Evolutionary conservation across 2,329 filamentous ascomycete species (phyloP).

Genomic region (Phyllosticta paracitricarpa): DNA sequence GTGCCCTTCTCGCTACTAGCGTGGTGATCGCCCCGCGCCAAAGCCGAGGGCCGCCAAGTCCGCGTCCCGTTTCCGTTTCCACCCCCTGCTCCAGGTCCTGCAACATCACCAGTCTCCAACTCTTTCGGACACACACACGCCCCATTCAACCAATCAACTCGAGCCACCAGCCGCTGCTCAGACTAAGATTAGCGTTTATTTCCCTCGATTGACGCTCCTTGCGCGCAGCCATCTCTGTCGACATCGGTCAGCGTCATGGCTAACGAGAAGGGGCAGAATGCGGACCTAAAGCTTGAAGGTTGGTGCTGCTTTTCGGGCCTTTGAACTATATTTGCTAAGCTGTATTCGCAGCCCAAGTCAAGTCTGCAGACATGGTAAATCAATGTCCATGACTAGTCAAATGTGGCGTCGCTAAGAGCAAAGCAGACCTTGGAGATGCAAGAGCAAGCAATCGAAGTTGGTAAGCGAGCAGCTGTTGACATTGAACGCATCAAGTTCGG

Average conservation of each 20-base stretch:
- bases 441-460: conserved; percentile 86
- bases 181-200: background rate
- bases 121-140: conserved; percentile 5
- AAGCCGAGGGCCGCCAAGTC: background rate
- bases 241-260: conserved; percentile 22
- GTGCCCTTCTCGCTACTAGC: background rate
- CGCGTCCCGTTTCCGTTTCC: background rate
- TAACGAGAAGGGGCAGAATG: conserved; percentile 31
- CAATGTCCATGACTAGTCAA: conserved; percentile 17
- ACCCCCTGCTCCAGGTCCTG: background rate
- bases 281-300: conserved; percentile 67
- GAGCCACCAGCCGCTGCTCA: background rate
- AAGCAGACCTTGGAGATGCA: conserved; percentile 92
- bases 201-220: conserved; percentile 4
- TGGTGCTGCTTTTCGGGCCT: conserved; percentile 19
- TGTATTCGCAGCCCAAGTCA: conserved; percentile 67
- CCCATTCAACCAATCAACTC: conserved; percentile 8
- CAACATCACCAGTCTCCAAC: background rate
- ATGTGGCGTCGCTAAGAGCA: conserved; percentile 1
- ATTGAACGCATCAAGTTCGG: conserved; percentile 16
- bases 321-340: conserved; percentile 17
- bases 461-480: conserved; percentile 45
- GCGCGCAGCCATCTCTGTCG: background rate
- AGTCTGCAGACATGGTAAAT: conserved; percentile 99
- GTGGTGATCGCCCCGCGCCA: background rate